These are phyloP conservation scores for Schwanniomyces vanrijiae DNA, from an alignment of 805 yeast species.

Conservation along the genomic window DNA sequence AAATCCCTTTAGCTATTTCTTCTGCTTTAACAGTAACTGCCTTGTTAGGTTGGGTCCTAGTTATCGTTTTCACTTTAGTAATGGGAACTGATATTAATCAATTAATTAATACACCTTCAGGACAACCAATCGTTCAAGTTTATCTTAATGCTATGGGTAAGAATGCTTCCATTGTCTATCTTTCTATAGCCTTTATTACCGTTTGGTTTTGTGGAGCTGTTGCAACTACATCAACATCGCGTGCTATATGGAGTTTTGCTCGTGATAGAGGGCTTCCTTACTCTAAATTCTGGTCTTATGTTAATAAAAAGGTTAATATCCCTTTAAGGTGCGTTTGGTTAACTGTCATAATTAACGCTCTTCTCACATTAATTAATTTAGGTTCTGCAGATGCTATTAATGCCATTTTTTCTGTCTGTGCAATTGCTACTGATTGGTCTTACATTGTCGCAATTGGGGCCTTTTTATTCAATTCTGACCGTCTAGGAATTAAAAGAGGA, in stretches of 20 bases:
- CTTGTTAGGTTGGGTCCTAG: slow-evolving; percentile 1
- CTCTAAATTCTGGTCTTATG: slow-evolving; percentile 1
- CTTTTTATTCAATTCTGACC: neutral
- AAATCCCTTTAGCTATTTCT: neutral
- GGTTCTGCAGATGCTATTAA: slow-evolving; percentile 2
- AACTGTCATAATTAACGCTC: neutral
- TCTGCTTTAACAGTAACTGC: slow-evolving; percentile 1
- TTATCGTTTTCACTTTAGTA: neutral
- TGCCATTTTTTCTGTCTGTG: slow-evolving; percentile 2
- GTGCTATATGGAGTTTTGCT: slow-evolving; percentile 1
- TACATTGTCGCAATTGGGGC: neutral
- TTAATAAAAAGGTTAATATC: neutral
- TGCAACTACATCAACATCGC: neutral
- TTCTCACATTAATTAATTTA: neutral
- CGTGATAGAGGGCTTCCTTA: slow-evolving; percentile 2
- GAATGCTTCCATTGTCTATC: neutral
- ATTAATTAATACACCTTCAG: neutral
- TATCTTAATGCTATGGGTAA: slow-evolving; percentile 1
- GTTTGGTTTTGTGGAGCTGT: slow-evolving; percentile 3
- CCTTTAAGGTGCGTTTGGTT: slow-evolving; percentile 2
- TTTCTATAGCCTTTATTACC: neutral
- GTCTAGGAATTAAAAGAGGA: neutral
- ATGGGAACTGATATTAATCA: slow-evolving; percentile 1
- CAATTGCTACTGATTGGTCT: slow-evolving; percentile 1
- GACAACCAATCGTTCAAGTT: slow-evolving; percentile 2